Evolutionary conservation across 768 basidiomycete genomes (phyloP).

Genomic region (Scleroderma bovista): DNA sequence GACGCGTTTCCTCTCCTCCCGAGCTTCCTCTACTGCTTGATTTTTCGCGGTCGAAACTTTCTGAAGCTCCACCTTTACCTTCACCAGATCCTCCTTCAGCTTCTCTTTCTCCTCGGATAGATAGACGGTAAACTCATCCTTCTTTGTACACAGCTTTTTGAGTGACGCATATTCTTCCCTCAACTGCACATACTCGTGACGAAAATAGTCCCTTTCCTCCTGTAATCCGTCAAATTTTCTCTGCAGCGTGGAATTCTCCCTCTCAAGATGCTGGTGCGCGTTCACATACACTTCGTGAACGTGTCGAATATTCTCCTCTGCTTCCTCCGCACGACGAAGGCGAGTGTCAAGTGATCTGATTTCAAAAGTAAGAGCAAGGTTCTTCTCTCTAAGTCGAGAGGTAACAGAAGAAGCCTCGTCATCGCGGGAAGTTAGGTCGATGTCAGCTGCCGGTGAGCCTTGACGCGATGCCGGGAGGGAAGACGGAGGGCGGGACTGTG

Average conservation of each 20-base stretch:
- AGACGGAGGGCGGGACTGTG: neutral
- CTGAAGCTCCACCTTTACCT: slow-evolving; percentile 19
- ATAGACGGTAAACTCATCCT: slow-evolving; percentile 1
- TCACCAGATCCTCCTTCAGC: slow-evolving; percentile 16
- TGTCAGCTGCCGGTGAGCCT: neutral
- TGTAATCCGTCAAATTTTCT: slow-evolving; percentile 1
- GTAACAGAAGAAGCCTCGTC: neutral
- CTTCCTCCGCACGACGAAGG: neutral
- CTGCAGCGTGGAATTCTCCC: neutral
- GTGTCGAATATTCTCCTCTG: slow-evolving; percentile 6
- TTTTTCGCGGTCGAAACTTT: slow-evolving; percentile 13
- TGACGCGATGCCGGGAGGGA: neutral
- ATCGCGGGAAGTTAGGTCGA: slow-evolving; percentile 1
- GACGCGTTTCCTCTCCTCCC: slow-evolving; percentile 14
- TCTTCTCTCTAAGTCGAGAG: slow-evolving; percentile 3
- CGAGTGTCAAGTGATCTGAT: neutral
- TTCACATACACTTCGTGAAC: slow-evolving; percentile 11
- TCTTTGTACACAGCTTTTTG: slow-evolving; percentile 9
- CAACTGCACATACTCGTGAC: slow-evolving; percentile 5
- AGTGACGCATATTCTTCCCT: slow-evolving; percentile 11
- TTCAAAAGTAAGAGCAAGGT: neutral
- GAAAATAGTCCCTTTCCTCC: slow-evolving; percentile 9
- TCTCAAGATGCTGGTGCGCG: slow-evolving; percentile 6
- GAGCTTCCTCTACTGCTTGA: slow-evolving; percentile 10
- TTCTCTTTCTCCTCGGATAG: slow-evolving; percentile 10